Base-by-base conservation (phyloP, 192 early-diverging fungal species). In the Coemansia sp. region DNA sequence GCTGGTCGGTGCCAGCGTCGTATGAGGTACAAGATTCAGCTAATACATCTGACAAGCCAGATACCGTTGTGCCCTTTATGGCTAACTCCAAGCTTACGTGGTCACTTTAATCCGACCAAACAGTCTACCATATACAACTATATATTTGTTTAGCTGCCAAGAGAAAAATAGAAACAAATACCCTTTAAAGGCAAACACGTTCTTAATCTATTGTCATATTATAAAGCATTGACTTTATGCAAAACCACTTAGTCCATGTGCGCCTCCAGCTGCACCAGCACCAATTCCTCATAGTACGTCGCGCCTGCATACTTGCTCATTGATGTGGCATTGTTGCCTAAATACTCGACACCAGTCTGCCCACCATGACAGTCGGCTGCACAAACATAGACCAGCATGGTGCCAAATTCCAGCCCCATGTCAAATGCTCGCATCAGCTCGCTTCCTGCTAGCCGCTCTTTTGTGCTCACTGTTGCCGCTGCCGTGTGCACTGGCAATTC, bases 331-430 rank as follows among this genome's bases (percentile, higher is more conserved):
- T 56, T 63, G 12, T 57, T 43, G 48, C 70, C 64, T 23, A 75
- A 60, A 49, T 76, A 67, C 7, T 60, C 58, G 10, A 63, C 58
- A 4, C 77, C 77, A 2, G 54, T 70, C 12, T 64, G 57, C 14
- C 67, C 82, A 29, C 56, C 66, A 67, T 88, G 87, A 72, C 95
- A 97, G 76, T 97, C 92, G 25, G 83, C 83, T 32, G 75, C 70
- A 68, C 95, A 97, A 10, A 85, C 84, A 70, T 87, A 97, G 14
- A 92, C 81, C 69, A 97, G 61, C 21, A 94, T 71, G 0, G 95
- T 94, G 17, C 95, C 95, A 82, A 90, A 95, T 60, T 97, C 95
- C 84, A 94, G 86, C 2, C 94, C 94, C 35, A 84, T 70, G 66
- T 91, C 85, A 67, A 87, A 49, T 67, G 57, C 76, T 53, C 45